Conservation (phyloP, 768 basidiomycete species). For the Calocybe indica region DNA sequence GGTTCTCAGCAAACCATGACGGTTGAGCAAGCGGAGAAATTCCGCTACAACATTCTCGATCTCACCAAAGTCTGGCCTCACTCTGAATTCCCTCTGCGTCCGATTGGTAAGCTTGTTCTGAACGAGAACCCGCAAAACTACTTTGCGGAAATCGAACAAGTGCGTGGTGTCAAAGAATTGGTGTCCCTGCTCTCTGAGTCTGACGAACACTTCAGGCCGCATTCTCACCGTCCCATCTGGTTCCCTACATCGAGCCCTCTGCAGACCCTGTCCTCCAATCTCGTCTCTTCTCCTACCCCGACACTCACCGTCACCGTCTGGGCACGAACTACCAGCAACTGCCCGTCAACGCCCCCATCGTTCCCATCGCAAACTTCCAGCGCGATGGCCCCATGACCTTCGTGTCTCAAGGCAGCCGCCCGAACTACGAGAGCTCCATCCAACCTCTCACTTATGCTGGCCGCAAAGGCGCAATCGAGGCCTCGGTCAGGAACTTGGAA, state of each 20-base stretch:
- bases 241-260: conserved; percentile 87
- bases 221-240: conserved; percentile 82
- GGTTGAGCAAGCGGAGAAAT: conserved; percentile 81
- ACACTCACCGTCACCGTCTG: conserved; percentile 82
- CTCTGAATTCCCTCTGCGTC: conserved; percentile 79
- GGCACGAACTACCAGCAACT: conserved; percentile 80
- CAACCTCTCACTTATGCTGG: conserved; percentile 61
- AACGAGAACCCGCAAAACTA: conserved; percentile 80
- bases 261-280: conserved; percentile 92
- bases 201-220: conserved; percentile 43
- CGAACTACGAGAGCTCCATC: conserved; percentile 84
- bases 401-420: conserved; percentile 76
- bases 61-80: conserved; percentile 93
- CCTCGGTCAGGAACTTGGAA: conserved; percentile 31
- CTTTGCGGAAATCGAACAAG: conserved; percentile 95
- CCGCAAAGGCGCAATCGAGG: conserved; percentile 40
- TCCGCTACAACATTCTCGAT: conserved; percentile 88
- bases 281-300: conserved; percentile 92
- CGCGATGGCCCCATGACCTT: conserved; percentile 70
- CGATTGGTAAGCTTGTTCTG: conserved; percentile 79
- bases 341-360: conserved; percentile 78
- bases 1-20: conserved; percentile 82
- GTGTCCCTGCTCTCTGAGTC: conserved; percentile 13
- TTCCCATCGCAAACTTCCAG: conserved; percentile 85
- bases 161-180: conserved; percentile 25